phyloP scores from a whole-genome alignment of 768 basidiomycete genomes.

The Xerocomellus amylosporus region DNA sequence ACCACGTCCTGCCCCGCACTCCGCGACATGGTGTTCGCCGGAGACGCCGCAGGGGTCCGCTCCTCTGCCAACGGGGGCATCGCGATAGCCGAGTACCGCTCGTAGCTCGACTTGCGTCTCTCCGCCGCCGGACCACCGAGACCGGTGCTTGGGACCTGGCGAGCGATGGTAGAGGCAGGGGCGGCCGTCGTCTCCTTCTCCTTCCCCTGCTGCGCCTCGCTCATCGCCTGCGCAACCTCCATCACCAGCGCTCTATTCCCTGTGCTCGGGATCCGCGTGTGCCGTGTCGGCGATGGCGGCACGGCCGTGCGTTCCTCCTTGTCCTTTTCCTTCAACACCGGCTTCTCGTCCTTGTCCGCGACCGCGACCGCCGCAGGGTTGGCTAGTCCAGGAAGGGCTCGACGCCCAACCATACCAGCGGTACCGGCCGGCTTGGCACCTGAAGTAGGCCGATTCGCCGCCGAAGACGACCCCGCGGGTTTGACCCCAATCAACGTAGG shows the following conservation, averaged over 20 bases:
- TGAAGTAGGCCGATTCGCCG: neutral
- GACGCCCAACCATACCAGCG: constrained; percentile 36
- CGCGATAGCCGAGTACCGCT: constrained; percentile 59
- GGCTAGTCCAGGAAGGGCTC: constrained; percentile 43
- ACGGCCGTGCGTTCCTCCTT: constrained; percentile 10
- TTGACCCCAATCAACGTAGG: constrained; percentile 34
- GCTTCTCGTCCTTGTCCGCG: constrained; percentile 7
- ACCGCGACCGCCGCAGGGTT: neutral
- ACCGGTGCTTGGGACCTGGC: constrained; percentile 17
- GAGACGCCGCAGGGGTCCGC: constrained; percentile 54
- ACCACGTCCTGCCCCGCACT: constrained; percentile 5
- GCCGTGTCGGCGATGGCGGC: constrained; percentile 39
- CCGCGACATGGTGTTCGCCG: constrained; percentile 51
- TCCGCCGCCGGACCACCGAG: constrained; percentile 37
- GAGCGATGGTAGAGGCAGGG: neutral
- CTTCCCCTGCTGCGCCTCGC: constrained; percentile 28
- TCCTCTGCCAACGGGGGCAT: constrained; percentile 71
- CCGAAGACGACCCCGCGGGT: constrained; percentile 6
- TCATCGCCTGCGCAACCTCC: constrained; percentile 70
- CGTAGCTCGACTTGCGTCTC: constrained; percentile 64
- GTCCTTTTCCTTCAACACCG: constrained; percentile 18
- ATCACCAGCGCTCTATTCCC: constrained; percentile 71
- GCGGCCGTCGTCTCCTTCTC: neutral
- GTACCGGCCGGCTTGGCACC: constrained; percentile 14
- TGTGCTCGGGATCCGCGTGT: constrained; percentile 61